A percentile compares a stretch with the other conserved stretches of the same genome.
Conservation (phyloP, 2,329 filamentous ascomycete genomes). For the Penicillium sp. region DNA sequence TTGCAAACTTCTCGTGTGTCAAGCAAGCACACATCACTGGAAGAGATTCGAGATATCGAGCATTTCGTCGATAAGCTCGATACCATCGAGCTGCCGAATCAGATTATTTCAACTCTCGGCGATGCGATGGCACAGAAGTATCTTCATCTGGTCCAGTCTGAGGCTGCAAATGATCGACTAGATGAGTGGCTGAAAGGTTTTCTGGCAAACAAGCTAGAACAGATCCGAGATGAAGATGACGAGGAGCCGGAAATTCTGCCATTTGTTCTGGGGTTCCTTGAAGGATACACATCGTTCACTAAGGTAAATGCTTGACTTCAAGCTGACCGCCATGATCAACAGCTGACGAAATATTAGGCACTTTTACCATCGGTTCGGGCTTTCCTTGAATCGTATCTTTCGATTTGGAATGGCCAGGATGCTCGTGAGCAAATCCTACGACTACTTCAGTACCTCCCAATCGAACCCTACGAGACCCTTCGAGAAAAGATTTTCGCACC, state of each 20-base stretch:
- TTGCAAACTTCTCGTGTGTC: conserved; percentile 75
- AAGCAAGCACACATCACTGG: conserved; percentile 61
- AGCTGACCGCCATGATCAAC: background rate
- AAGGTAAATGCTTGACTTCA: conserved; percentile 33
- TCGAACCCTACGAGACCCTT: conserved; percentile 37
- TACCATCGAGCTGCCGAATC: conserved; percentile 77
- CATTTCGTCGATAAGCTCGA: conserved; percentile 73
- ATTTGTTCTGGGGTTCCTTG: conserved; percentile 38
- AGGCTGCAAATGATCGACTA: conserved; percentile 46
- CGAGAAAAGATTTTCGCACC: conserved; percentile 40
- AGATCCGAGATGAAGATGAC: conserved; percentile 49
- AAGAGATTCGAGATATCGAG: conserved; percentile 73
- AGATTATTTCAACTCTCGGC: conserved; percentile 73
- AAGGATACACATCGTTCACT: conserved; percentile 39
- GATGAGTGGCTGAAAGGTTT: conserved; percentile 45
- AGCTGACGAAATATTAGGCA: conserved; percentile 27
- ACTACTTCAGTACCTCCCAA: conserved; percentile 37
- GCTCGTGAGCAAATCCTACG: conserved; percentile 48
- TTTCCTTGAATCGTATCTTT: conserved; percentile 55
- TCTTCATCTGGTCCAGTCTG: conserved; percentile 66
- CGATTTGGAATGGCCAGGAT: conserved; percentile 63
- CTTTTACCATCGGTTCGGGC: conserved; percentile 35
- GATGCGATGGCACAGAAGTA: conserved; percentile 78
- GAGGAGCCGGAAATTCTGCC: conserved; percentile 40
- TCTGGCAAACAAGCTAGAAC: conserved; percentile 40